A percentile compares a stretch with the other conserved stretches of the same genome.
Conservation (phyloP, 2,329 filamentous ascomycete species). For the Cladorrhinum sp. region DNA sequence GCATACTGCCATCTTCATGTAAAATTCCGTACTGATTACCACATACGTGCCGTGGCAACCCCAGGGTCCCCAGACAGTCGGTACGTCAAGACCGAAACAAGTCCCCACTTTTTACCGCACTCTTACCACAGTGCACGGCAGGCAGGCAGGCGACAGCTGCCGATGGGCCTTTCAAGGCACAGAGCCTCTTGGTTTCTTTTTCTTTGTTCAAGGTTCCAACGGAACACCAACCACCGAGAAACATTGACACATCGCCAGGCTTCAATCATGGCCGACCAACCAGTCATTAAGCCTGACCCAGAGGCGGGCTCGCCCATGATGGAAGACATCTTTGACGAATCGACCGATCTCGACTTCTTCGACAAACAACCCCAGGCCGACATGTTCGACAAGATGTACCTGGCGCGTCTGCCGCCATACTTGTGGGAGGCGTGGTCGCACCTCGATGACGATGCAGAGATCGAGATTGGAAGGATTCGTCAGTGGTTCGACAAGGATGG, state of each 20-base stretch:
- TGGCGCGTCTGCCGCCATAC: conserved; percentile 74
- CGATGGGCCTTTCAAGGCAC: not conserved
- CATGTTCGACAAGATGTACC: conserved; percentile 54
- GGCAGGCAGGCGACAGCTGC: not conserved
- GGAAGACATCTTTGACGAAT: conserved; percentile 66
- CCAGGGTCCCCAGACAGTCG: not conserved
- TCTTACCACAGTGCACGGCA: not conserved
- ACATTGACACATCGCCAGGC: not conserved
- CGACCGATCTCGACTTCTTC: conserved; percentile 60
- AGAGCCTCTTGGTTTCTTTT: no score
- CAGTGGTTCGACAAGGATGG: conserved; percentile 54
- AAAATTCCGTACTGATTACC: no score
- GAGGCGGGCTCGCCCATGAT: conserved; percentile 45
- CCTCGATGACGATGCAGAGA: conserved; percentile 76
- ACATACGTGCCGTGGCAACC: no score
- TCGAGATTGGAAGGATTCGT: conserved; percentile 73
- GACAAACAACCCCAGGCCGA: conserved; percentile 34
- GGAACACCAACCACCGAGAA: no score
- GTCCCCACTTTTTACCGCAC: not conserved
- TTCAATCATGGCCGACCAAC: conserved; percentile 24
- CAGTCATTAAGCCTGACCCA: conserved; percentile 44
- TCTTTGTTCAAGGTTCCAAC: not conserved
- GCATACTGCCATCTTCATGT: no score
- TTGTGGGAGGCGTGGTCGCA: conserved; percentile 77
- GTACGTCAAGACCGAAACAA: not conserved